Evolutionary conservation across 2,329 filamentous ascomycete genomes (phyloP).

Genomic region (Zymoseptoria brevis): DNA sequence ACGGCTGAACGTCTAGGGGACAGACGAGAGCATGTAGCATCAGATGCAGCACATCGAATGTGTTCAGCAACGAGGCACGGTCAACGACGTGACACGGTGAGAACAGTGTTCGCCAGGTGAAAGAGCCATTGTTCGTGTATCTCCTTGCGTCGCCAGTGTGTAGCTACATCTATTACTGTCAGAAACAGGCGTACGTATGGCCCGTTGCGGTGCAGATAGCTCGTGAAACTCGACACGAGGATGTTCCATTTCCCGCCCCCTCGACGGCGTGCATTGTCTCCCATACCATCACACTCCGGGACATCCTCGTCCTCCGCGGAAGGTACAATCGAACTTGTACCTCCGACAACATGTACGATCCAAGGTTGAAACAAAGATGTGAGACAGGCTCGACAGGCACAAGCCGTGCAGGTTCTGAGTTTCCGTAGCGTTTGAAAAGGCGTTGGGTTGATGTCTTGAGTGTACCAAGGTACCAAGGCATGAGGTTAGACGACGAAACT

Average conservation of each 20-base stretch:
- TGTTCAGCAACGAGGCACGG: too few relatives aligned
- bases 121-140: too few relatives aligned
- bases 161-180: too few relatives aligned
- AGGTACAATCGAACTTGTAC: neutral
- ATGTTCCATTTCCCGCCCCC: neutral
- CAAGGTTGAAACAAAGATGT: neutral
- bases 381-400: neutral
- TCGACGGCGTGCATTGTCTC: neutral
- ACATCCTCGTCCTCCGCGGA: neutral
- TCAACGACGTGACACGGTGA: too few relatives aligned
- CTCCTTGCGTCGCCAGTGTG: too few relatives aligned
- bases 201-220: too few relatives aligned
- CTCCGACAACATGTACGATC: neutral
- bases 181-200: too few relatives aligned
- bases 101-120: too few relatives aligned
- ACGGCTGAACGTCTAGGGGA: neutral
- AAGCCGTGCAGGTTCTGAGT: too few relatives aligned
- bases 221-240: too few relatives aligned
- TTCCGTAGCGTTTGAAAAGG: neutral
- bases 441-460: neutral
- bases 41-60: too few relatives aligned
- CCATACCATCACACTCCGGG: neutral
- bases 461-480: neutral
- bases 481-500: neutral
- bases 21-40: too few relatives aligned